Evolutionary conservation across 2,329 filamentous ascomycete genomes (phyloP), one percentile per base, ranked within the genome.

Genomic region (Fonsecaea multimorphosa): DNA sequence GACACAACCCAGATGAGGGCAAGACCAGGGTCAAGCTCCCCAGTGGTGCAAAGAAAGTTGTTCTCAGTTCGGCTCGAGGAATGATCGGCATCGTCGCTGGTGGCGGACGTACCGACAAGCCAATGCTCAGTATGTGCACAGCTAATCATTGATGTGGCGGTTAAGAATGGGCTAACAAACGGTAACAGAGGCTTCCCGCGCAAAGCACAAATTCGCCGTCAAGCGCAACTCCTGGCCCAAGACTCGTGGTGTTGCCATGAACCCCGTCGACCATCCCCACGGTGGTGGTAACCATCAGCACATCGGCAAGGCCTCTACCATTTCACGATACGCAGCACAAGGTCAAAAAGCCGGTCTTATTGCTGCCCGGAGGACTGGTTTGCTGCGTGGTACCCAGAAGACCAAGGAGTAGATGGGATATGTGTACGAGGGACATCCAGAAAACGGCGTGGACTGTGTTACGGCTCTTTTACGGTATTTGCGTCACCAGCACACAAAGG

Each of bases 201-300:
- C 95, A 80, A 99, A 98, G 92, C 94, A 98, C 83, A 99, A 99
- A 91, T 99, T 97, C 86, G 93, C 93, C 77, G 96, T 97, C 86
- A 99, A 99, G 93, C 93, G 95, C 82, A 98, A 99, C 92, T 94
- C 89, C 81, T 99, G 95, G 95, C 95, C 95, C 85, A 97, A 96
- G 92, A 99, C 95, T 88, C 94, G 95, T 95, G 95, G 95, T 97
- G 95, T 99, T 90, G 95, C 95, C 85, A 99, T 99, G 95, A 99
- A 99, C 87, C 95, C 95, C 78, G 95, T 99, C 79, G 95, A 99
- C 86, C 95, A 99, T 89, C 91, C 91, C 83, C 91, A 95, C 90
- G 91, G 91, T 91, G 91, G 90, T 92, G 94, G 95, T 97, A 98
- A 99, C 90, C 95, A 99, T 85, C 95, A 99, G 88, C 95, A 99